Base-by-base conservation (phyloP, 768 basidiomycete genomes). In the Strobilomyces dryophilus region DNA sequence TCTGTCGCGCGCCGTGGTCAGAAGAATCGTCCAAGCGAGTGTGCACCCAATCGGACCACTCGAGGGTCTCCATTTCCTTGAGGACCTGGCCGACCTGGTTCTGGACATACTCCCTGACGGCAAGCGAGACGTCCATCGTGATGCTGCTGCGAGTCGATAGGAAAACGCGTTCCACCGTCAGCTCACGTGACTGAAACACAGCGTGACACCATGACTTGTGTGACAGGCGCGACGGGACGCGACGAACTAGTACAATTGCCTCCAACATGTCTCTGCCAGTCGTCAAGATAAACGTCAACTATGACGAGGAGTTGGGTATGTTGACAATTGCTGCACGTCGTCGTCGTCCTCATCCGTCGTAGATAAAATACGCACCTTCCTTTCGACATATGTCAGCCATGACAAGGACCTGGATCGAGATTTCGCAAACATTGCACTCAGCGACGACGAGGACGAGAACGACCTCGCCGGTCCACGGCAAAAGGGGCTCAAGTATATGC, bases 401-500 rank as follows among this genome's bases (percentile, higher is more conserved):
- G 79, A 81, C 65, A 83, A 86, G 67, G 89, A 90, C 61, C 70
- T 92, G 47, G 77, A 79, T 41, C 73, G 73, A 45, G 81, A 80
- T 56, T 78, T 93, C 51, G 87, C 84, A 32, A 80, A 82, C 64
- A 84, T 94, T 67, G 81, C 79, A 50, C 78, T 92, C 40, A 76
- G 77, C 41, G 85, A 82, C 43, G 72, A 73, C 53, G 72, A 74
- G n/a, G 70, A 75, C 49, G 72, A 73, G 52, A 71, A 74, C 18
- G 70, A 75, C 49, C 64, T 53, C 26, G 62, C 66, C 45, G 57
- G 65, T 36, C 53, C 67, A 4, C 71, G 76, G 54, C 69, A 61
- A 41, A 76, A 70, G 49, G 70, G 76, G 35, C 59, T 82, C 20
- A 95, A 94, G 72, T 97, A 97, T 68, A 86, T 90, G 79, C 73